These are phyloP conservation scores for Psilocybe subaeruginosa DNA, from an alignment of 768 basidiomycete species.

Conservation along the genomic window DNA sequence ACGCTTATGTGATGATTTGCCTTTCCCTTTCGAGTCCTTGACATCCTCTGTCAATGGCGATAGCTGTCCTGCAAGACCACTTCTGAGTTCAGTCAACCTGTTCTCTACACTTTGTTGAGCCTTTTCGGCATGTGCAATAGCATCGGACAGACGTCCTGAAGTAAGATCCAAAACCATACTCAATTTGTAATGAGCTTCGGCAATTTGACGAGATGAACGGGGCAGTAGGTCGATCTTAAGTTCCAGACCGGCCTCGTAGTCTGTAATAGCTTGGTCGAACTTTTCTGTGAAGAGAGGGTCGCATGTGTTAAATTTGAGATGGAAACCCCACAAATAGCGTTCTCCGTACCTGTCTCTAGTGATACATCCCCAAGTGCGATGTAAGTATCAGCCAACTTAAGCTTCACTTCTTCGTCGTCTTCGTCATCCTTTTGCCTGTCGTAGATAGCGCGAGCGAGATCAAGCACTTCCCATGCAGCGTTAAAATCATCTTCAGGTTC, in stretches of 20 bases:
- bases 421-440: constrained; percentile 59
- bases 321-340: neutral
- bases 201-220: constrained; percentile 88
- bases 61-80: constrained; percentile 42
- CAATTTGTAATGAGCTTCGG: constrained; percentile 93
- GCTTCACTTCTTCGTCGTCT: constrained; percentile 62
- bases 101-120: constrained; percentile 79
- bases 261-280: constrained; percentile 91
- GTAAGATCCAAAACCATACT: constrained; percentile 93
- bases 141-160: constrained; percentile 79
- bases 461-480: constrained; percentile 97
- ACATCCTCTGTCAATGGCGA: constrained; percentile 34
- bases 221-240: constrained; percentile 80
- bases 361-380: constrained; percentile 95
- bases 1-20: constrained; percentile 56
- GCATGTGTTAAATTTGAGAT: neutral
- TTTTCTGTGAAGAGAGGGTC: constrained; percentile 66
- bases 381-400: constrained; percentile 91
- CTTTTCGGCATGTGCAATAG: constrained; percentile 79
- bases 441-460: constrained; percentile 88
- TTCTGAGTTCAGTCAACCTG: constrained; percentile 63
- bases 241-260: constrained; percentile 78
- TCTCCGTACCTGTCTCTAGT: constrained; percentile 82
- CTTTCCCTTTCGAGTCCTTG: constrained; percentile 66
- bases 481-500: constrained; percentile 98